A percentile compares a stretch with the other conserved stretches of the same genome.
Conservation (phyloP, 2,329 filamentous ascomycete genomes). For the Blumeria graminis region DNA sequence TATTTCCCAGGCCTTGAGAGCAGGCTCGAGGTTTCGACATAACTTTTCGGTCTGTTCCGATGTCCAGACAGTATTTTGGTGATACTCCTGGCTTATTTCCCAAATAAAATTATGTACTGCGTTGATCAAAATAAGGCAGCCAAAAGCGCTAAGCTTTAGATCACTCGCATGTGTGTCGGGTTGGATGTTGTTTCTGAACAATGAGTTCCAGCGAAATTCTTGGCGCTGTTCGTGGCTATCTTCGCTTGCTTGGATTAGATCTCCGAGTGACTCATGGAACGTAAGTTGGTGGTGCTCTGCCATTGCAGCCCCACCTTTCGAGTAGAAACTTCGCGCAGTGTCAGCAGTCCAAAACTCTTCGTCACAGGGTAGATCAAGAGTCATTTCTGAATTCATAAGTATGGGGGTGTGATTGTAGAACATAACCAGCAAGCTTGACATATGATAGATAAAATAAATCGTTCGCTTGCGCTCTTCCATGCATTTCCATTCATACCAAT, state of each 20-base stretch:
- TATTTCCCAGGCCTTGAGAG: slow-evolving; percentile 78
- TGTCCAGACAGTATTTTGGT: slow-evolving; percentile 75
- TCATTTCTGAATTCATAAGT: slow-evolving; percentile 81
- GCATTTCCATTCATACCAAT: slow-evolving; percentile 77
- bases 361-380: slow-evolving; percentile 72
- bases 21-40: slow-evolving; percentile 86
- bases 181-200: slow-evolving; percentile 24
- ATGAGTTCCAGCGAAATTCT: slow-evolving; percentile 16
- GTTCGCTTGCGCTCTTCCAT: slow-evolving; percentile 83
- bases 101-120: slow-evolving; percentile 95
- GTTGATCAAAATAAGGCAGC: slow-evolving; percentile 76
- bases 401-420: slow-evolving; percentile 84
- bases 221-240: slow-evolving; percentile 28
- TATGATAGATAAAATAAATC: slow-evolving; percentile 69
- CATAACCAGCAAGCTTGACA: slow-evolving; percentile 75
- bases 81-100: slow-evolving; percentile 67
- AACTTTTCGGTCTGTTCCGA: slow-evolving; percentile 83
- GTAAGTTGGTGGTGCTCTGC: slow-evolving; percentile 47
- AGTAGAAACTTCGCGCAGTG: slow-evolving; percentile 56
- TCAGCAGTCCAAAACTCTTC: slow-evolving; percentile 78
- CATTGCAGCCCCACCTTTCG: slow-evolving; percentile 46
- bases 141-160: slow-evolving; percentile 68
- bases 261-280: slow-evolving; percentile 62
- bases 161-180: slow-evolving; percentile 31
- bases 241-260: slow-evolving; percentile 55